Percentiles rank a stretch among this genome's conserved stretches.
These are phyloP conservation scores for Diplodia sapinea DNA, from an alignment of 2,329 filamentous ascomycete species.

Conservation along the genomic window DNA sequence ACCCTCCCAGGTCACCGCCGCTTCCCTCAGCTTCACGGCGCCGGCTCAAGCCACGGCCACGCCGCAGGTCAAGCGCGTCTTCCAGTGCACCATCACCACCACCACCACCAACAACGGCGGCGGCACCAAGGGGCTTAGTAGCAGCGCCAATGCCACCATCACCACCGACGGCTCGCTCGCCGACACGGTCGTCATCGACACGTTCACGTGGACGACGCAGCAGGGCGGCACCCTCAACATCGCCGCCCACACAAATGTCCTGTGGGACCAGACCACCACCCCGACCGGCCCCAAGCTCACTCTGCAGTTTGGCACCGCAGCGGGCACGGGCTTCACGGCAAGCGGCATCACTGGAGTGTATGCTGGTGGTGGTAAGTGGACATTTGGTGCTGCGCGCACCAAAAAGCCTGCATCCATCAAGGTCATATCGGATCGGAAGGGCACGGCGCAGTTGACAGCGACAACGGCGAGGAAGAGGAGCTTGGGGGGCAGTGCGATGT, in stretches of 20 bases:
- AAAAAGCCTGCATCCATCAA: slow-evolving; percentile 41
- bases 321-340: slow-evolving; percentile 1
- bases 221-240: slow-evolving; percentile 44
- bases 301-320: slow-evolving; percentile 39
- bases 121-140: slow-evolving; percentile 37
- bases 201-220: slow-evolving; percentile 42
- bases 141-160: slow-evolving; percentile 40
- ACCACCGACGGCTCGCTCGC: slow-evolving; percentile 37
- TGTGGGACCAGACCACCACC: slow-evolving; percentile 33
- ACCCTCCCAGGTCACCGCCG: slow-evolving; percentile 30
- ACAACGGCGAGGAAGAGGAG: slow-evolving; percentile 38
- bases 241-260: slow-evolving; percentile 45
- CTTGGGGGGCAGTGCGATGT: not conserved
- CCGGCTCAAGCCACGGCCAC: slow-evolving; percentile 36
- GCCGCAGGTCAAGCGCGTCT: slow-evolving; percentile 37
- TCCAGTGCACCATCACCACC: slow-evolving; percentile 42
- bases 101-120: slow-evolving; percentile 35
- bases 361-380: slow-evolving; percentile 40
- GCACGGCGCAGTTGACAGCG: slow-evolving; percentile 35
- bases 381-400: slow-evolving; percentile 36
- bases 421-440: slow-evolving; percentile 39
- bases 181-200: slow-evolving; percentile 43
- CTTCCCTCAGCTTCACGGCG: slow-evolving; percentile 38
- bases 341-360: not conserved
- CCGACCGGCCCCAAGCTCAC: slow-evolving; percentile 41